Conservation (phyloP, 2,329 filamentous ascomycete genomes). For the Aureobasidium sp. region DNA sequence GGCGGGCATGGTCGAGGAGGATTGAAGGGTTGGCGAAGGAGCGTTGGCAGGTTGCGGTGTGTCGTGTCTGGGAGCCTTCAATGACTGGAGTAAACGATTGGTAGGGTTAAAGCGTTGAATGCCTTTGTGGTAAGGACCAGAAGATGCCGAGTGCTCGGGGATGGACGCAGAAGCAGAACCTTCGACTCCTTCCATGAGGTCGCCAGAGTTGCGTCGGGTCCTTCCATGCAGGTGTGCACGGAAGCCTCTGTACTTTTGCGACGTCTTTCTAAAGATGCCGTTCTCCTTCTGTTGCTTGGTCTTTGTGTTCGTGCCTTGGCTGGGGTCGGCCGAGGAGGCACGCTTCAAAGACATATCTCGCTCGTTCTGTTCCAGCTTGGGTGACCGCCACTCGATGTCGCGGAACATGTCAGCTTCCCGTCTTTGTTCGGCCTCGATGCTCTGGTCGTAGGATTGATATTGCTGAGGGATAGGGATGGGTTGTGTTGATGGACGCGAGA, state of each 20-base stretch:
- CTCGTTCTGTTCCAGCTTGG: neutral
- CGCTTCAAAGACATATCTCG: conserved; percentile 15
- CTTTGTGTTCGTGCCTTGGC: conserved; percentile 15
- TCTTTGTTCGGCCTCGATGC: neutral
- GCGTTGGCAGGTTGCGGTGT: conserved; percentile 18
- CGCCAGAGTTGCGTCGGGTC: conserved; percentile 12
- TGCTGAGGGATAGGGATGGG: conserved; percentile 4
- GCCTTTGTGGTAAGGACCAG: conserved; percentile 14
- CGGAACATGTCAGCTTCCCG: conserved; percentile 13
- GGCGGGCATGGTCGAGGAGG: conserved; percentile 16
- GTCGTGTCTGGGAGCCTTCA: conserved; percentile 18
- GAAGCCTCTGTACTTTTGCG: conserved; percentile 17
- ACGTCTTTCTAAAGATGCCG: conserved; percentile 18
- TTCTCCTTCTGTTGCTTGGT: conserved; percentile 18
- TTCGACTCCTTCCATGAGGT: conserved; percentile 20
- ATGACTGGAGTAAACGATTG: conserved; percentile 12
- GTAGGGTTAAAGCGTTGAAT: neutral
- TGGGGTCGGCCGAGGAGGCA: conserved; percentile 16
- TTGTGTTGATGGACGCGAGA: conserved; percentile 12
- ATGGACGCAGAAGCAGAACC: conserved; percentile 11
- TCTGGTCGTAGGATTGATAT: conserved; percentile 1
- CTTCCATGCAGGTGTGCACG: conserved; percentile 4
- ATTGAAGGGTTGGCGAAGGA: conserved; percentile 12
- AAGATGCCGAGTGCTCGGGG: conserved; percentile 12
- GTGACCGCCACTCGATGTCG: conserved; percentile 4